Conservation (phyloP, 108 stramenopile genomes). For the Skeletonema grethae region DNA sequence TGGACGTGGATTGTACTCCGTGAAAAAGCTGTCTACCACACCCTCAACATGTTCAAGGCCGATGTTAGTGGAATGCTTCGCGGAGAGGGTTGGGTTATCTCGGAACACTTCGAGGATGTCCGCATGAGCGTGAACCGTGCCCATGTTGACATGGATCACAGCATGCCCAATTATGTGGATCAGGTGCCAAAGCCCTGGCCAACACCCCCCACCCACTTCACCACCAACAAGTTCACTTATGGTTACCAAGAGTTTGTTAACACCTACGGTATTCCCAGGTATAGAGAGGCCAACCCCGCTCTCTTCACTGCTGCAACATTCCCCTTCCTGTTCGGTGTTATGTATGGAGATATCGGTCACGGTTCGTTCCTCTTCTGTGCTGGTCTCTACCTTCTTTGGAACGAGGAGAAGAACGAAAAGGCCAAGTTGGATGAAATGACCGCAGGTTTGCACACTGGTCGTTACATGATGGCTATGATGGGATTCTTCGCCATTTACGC, state of each 20-base stretch:
- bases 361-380: conserved; percentile 85
- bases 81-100: conserved; percentile 96
- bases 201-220: conserved; percentile 97
- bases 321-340: conserved; percentile 98
- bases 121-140: conserved; percentile 75
- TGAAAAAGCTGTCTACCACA: conserved; percentile 96
- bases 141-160: conserved; percentile 89
- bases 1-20: conserved; percentile 92
- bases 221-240: conserved; percentile 93
- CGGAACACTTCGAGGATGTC: conserved; percentile 73
- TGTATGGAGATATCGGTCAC: conserved; percentile 99
- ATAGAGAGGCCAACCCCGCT: conserved; percentile 98
- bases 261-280: conserved; percentile 98
- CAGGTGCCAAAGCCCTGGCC: conserved; percentile 91
- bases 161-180: conserved; percentile 88
- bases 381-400: conserved; percentile 84
- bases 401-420: conserved; percentile 77
- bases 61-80: conserved; percentile 95
- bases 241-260: conserved; percentile 98
- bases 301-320: conserved; percentile 98
- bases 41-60: conserved; percentile 97
- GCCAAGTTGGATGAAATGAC: conserved; percentile 86
- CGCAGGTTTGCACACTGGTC: conserved; percentile 82
- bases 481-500: conserved; percentile 96
- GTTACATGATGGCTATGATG: conserved; percentile 98